Conservation (phyloP, 179 eudicot genomes). For the Spinacia oleracea region DNA sequence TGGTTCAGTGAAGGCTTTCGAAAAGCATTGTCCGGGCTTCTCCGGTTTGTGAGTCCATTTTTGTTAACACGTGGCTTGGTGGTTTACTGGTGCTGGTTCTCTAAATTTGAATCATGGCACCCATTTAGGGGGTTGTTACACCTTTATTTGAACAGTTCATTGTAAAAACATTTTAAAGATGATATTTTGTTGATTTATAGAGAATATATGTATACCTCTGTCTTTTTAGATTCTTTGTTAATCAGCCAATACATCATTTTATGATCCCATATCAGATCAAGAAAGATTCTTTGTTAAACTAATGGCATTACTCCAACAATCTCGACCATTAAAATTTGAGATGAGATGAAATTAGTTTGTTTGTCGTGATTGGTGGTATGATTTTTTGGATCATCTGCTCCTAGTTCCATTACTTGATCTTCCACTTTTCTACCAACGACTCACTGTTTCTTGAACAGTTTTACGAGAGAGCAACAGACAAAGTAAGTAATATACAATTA, state of each 20-base stretch:
- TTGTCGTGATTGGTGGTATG: no score
- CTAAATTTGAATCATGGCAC: not conserved
- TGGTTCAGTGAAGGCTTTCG: not conserved
- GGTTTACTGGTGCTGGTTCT: slow-evolving; percentile 2
- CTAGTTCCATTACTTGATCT: no score
- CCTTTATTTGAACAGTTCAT: slow-evolving; percentile 11
- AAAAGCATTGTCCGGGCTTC: slow-evolving; percentile 4
- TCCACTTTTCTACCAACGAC: no score
- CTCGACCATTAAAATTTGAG: no score
- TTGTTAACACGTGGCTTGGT: not conserved
- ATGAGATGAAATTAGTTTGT: no score
- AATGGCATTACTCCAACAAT: no score
- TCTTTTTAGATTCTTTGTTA: not conserved
- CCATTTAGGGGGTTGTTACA: not conserved
- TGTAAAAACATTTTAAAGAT: slow-evolving; percentile 19
- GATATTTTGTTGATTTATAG: not conserved
- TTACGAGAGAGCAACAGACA: no score
- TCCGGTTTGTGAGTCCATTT: not conserved
- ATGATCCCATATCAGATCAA: not conserved
- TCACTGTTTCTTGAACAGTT: no score
- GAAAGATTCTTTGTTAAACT: no score
- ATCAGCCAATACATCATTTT: not conserved
- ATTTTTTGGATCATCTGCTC: no score
- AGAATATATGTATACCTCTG: not conserved
- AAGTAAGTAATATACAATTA: no score